Base-by-base conservation (phyloP, 2,329 filamentous ascomycete genomes). In the Aspergillus nomiae region DNA sequence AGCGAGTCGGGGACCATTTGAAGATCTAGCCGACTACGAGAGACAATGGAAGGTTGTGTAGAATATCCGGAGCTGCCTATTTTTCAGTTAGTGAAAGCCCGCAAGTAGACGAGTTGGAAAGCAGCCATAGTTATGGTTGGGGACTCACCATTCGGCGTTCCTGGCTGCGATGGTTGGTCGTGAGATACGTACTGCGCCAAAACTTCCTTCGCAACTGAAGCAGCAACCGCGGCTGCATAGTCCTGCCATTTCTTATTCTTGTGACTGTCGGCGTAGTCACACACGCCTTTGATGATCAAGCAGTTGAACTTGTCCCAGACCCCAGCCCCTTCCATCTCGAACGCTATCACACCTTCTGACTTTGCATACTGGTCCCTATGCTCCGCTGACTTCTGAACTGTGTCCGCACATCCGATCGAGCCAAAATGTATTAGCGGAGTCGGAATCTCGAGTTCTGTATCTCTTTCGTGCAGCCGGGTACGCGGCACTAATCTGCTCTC, bases 211-310 rank as follows among this genome's bases (percentile, higher is more conserved):
- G 71, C 65, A 21, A 63, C 73, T 2, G 76, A 72, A 0, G 80
- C 78, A 0, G 79, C 80, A 0, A 74, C 76, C 0, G 74, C 76
- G 0, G 80, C 76, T 0, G 80, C 78, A 67, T 77, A 82, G 1
- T 64, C 28, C 59, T 81, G 78, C 79, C 78, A 82, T 1, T 16
- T 59, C 32, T 77, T 77, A 58, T 69, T 76, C 60, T 80, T 79
- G 62, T 81, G 78, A 26, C 75, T 74, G 61, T 81, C 79, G 0
- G 76, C 72, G 48, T 81, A 81, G 67, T 82, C 74, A 38, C 75
- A 79, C 0, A 79, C 74, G 1, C 79, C 78, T 63, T 71, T 76
- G 58, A 75, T 72, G 36, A 74, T 57, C 4, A 76, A 65, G 26
- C 65, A 74, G 1, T 71, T 71, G 6, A 74, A 51, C n/a, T 67